Evolutionary conservation across 768 basidiomycete species (phyloP).

Genomic region (Amanita molliuscula): DNA sequence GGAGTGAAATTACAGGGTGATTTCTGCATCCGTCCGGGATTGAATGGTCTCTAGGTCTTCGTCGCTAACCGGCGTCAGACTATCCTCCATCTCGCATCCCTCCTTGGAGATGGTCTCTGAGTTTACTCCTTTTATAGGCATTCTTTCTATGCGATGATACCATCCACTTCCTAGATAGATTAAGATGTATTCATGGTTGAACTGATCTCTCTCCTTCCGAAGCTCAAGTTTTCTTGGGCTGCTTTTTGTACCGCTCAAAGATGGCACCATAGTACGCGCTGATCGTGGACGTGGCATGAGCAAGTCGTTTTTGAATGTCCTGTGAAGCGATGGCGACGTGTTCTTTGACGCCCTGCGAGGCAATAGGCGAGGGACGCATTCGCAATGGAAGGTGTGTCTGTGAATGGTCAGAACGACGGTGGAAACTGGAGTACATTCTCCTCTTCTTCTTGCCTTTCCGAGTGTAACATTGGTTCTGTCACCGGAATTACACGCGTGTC

Average conservation of each 20-base stretch:
- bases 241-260: not conserved
- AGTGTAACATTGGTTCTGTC: too few relatives aligned
- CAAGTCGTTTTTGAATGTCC: too few relatives aligned
- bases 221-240: not conserved
- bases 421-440: not conserved
- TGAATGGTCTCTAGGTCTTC: not conserved
- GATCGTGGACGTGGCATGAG: too few relatives aligned
- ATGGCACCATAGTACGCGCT: too few relatives aligned
- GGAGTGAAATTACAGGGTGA: not conserved
- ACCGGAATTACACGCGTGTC: too few relatives aligned
- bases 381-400: not conserved
- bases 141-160: not conserved
- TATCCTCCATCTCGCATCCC: not conserved
- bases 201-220: not conserved
- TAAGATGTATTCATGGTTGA: not conserved
- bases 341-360: too few relatives aligned
- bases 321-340: too few relatives aligned
- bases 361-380: not conserved
- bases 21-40: not conserved
- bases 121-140: not conserved
- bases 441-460: too few relatives aligned
- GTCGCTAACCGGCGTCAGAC: not conserved
- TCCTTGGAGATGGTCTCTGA: not conserved
- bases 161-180: not conserved
- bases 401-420: not conserved